Evolutionary conservation across 495 filamentous ascomycete genomes (phyloP).

Genomic region (Hypoxylon rickii): DNA sequence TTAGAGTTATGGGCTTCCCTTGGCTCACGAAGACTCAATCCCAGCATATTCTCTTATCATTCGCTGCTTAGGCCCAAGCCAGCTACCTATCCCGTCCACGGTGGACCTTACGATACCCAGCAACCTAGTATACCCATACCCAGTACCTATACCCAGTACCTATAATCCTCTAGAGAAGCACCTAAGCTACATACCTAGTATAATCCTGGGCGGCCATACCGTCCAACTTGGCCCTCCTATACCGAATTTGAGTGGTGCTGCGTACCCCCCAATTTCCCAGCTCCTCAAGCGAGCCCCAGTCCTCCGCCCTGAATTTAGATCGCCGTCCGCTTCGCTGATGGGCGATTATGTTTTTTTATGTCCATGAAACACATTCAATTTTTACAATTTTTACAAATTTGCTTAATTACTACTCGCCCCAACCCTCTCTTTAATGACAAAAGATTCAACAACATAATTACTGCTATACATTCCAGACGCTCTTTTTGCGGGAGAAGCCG

Average conservation of each 20-base stretch:
- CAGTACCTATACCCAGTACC: too few species aligned
- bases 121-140: too few species aligned
- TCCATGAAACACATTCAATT: slow-evolving; percentile 38
- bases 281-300: slow-evolving; percentile 34
- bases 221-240: slow-evolving; percentile 21
- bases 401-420: slow-evolving; percentile 31
- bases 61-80: slow-evolving; percentile 21
- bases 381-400: slow-evolving; percentile 41
- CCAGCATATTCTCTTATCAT: slow-evolving; percentile 35
- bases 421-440: slow-evolving; percentile 35
- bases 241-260: slow-evolving; percentile 29
- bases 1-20: slow-evolving; percentile 25
- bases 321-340: slow-evolving; percentile 31
- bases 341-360: slow-evolving; percentile 35
- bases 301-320: slow-evolving; percentile 37
- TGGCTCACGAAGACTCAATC: slow-evolving; percentile 13
- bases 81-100: too few species aligned
- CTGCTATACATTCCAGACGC: slow-evolving; percentile 34
- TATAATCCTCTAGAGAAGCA: too few species aligned
- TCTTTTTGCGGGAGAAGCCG: slow-evolving; percentile 28
- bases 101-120: too few species aligned
- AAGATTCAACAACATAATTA: slow-evolving; percentile 28
- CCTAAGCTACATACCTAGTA: slow-evolving; percentile 13
- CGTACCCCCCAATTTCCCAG: slow-evolving; percentile 37
- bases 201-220: slow-evolving; percentile 23